Percentiles rank a stretch among this genome's conserved stretches.
Conservation (phyloP, 192 early-diverging fungal species). For the Radiomyces spectabilis region DNA sequence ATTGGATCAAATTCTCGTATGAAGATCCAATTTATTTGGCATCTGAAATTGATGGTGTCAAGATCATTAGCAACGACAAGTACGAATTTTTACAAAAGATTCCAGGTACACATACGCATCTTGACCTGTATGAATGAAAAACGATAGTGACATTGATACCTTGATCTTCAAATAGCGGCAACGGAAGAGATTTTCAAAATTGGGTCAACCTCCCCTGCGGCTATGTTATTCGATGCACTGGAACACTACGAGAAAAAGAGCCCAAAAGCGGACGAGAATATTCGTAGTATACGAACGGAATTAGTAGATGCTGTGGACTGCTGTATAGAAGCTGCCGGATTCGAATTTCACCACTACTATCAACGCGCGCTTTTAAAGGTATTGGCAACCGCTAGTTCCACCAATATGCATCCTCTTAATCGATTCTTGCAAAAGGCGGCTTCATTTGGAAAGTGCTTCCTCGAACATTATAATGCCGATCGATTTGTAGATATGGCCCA, state of each 20-base stretch:
- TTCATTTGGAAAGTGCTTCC: slow-evolving; percentile 88
- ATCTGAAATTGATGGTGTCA: slow-evolving; percentile 87
- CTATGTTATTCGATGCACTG: slow-evolving; percentile 82
- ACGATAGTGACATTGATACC: neutral
- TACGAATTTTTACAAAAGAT: slow-evolving; percentile 89
- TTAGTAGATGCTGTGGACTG: slow-evolving; percentile 82
- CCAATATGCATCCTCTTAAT: neutral
- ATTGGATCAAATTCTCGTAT: slow-evolving; percentile 71
- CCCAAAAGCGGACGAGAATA: slow-evolving; percentile 92
- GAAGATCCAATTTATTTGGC: slow-evolving; percentile 77
- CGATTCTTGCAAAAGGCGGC: slow-evolving; percentile 54
- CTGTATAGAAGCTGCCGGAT: slow-evolving; percentile 87
- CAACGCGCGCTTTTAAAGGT: slow-evolving; percentile 79
- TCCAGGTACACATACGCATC: slow-evolving; percentile 44
- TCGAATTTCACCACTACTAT: slow-evolving; percentile 67
- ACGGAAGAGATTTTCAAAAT: slow-evolving; percentile 87
- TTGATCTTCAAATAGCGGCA: slow-evolving; percentile 34
- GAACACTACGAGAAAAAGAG: slow-evolving; percentile 69
- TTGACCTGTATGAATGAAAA: neutral
- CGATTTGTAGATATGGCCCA: slow-evolving; percentile 86
- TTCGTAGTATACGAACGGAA: slow-evolving; percentile 77
- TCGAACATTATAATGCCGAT: slow-evolving; percentile 80
- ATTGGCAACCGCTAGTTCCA: slow-evolving; percentile 1
- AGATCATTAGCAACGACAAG: slow-evolving; percentile 75
- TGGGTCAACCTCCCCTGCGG: slow-evolving; percentile 89